A percentile compares a stretch with the other conserved stretches of the same genome.
Conservation (phyloP, 768 basidiomycete genomes). For the Trametes cinnabarina region DNA sequence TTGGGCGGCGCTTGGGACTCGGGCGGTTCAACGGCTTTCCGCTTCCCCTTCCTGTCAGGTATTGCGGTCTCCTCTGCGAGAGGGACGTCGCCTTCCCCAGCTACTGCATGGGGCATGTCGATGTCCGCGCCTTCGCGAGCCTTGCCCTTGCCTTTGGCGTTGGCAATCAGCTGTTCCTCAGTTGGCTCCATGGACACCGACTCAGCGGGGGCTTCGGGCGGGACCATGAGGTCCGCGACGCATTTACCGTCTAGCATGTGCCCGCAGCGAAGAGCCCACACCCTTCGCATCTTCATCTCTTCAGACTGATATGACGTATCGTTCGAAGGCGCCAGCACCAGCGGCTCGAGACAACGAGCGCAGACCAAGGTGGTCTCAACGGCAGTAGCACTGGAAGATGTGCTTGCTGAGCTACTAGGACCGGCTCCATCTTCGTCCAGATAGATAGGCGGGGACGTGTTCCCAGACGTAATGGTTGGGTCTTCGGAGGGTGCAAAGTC, state of each 20-base stretch:
- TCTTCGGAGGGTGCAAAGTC: constrained; percentile 50
- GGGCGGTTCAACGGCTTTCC: constrained; percentile 12
- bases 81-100: not conserved
- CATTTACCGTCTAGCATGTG: constrained; percentile 82
- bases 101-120: not conserved
- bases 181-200: not conserved
- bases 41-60: constrained; percentile 17
- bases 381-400: constrained; percentile 30
- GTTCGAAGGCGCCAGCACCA: constrained; percentile 52
- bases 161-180: not conserved
- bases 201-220: constrained; percentile 18
- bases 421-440: constrained; percentile 41
- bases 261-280: constrained; percentile 76
- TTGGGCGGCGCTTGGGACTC: constrained; percentile 8
- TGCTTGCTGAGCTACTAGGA: constrained; percentile 19
- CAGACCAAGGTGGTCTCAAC: constrained; percentile 57
- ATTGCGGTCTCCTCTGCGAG: constrained; percentile 19
- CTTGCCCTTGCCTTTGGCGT: constrained; percentile 44
- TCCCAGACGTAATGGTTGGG: constrained; percentile 19
- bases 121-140: constrained; percentile 9
- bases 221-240: constrained; percentile 54
- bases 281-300: constrained; percentile 44
- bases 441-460: constrained; percentile 37
- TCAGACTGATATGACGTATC: constrained; percentile 20
- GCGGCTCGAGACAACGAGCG: constrained; percentile 62